Evolutionary conservation across 2,329 filamentous ascomycete genomes (phyloP).

Genomic region (Diplodia sapinea): DNA sequence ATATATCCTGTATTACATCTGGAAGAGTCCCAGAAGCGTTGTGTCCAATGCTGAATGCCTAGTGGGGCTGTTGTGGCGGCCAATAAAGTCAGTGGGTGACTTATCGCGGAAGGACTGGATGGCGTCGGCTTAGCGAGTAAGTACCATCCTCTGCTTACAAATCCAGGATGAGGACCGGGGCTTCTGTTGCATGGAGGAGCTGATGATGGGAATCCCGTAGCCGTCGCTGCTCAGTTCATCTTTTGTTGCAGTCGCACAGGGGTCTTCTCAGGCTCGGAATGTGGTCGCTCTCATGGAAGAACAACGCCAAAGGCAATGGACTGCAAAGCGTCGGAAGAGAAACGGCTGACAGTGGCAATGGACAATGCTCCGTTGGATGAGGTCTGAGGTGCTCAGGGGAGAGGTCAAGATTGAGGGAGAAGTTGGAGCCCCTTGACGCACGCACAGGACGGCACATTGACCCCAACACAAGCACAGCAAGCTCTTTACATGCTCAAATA

Average conservation of each 20-base stretch:
- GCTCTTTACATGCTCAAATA: neutral
- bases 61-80: too few relatives aligned
- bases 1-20: neutral
- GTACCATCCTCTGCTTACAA: neutral
- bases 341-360: neutral
- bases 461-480: neutral
- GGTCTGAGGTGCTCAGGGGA: neutral
- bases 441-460: neutral
- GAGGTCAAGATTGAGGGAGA: neutral
- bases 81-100: too few relatives aligned
- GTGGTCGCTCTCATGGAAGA: neutral
- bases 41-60: too few relatives aligned
- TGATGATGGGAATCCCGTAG: neutral
- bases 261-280: neutral
- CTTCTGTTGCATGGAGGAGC: neutral
- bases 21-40: neutral
- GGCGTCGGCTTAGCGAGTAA: neutral
- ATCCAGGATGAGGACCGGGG: neutral
- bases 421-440: constrained; percentile 1
- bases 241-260: neutral
- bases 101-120: too few relatives aligned
- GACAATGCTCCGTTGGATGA: neutral
- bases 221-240: neutral
- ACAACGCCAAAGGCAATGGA: neutral
- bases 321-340: neutral